Evolutionary conservation across 1,284 basidiomycete species (phyloP).

Genomic region (Apiotrichum mycotoxinovorans): DNA sequence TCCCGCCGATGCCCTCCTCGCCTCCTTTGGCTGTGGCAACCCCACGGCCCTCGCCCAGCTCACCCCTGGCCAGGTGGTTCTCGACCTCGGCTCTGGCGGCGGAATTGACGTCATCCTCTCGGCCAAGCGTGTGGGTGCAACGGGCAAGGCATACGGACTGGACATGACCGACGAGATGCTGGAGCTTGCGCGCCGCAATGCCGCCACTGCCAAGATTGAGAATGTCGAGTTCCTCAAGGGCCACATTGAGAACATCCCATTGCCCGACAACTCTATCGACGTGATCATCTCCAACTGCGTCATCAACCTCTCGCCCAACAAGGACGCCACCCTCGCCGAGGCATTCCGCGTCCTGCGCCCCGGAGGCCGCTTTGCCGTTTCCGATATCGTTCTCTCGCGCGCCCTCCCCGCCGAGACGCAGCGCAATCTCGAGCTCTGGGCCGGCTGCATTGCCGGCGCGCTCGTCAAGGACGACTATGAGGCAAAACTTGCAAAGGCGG

Average conservation of each 20-base stretch:
- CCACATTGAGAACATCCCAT: constrained; percentile 52
- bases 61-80: constrained; percentile 55
- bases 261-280: constrained; percentile 54
- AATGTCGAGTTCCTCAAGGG: constrained; percentile 55
- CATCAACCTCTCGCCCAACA: constrained; percentile 55
- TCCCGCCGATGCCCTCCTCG: constrained; percentile 18
- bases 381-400: constrained; percentile 27
- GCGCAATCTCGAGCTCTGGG: constrained; percentile 20
- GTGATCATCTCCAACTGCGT: constrained; percentile 60
- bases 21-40: constrained; percentile 24
- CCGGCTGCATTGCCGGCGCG: constrained; percentile 21
- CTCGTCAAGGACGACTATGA: constrained; percentile 16
- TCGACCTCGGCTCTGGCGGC: constrained; percentile 59
- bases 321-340: constrained; percentile 61
- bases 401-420: constrained; percentile 5
- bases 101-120: constrained; percentile 59
- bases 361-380: constrained; percentile 87
- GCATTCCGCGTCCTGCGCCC: constrained; percentile 96
- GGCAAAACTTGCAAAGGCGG: constrained; percentile 12
- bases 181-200: constrained; percentile 49
- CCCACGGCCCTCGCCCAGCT: constrained; percentile 20
- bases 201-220: constrained; percentile 46
- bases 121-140: constrained; percentile 54
- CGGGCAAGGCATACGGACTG: constrained; percentile 56
- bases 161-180: constrained; percentile 52